A percentile compares a stretch with the other conserved stretches of the same genome.
These are phyloP conservation scores for Glycyrrhiza uralensis DNA, from an alignment of 306 rosid species.

Conservation along the genomic window DNA sequence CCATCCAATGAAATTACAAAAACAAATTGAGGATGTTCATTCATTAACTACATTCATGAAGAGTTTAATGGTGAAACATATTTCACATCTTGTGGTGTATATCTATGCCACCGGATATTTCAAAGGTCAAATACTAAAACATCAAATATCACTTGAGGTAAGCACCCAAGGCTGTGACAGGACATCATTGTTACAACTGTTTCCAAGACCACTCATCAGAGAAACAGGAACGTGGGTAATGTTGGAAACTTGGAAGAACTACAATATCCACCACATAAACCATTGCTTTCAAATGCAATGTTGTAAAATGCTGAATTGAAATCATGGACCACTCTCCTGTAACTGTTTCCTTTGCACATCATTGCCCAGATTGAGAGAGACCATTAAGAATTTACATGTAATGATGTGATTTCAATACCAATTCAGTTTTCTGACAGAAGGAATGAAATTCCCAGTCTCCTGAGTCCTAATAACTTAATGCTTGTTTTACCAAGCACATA, in stretches of 20 bases:
- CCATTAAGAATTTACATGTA: background rate
- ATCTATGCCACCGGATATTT: conserved; percentile 1
- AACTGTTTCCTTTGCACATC: background rate
- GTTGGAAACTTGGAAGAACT: conserved; percentile 15
- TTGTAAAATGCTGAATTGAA: background rate
- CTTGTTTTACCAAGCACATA: background rate
- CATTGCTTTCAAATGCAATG: background rate
- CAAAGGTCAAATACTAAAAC: background rate
- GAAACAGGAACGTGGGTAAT: background rate
- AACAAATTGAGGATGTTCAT: background rate
- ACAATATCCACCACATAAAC: background rate
- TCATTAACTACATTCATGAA: background rate
- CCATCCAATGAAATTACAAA: conserved; percentile 14
- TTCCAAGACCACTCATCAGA: background rate
- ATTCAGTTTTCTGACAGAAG: conserved; percentile 1
- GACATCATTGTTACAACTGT: conserved; percentile 11
- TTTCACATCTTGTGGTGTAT: background rate
- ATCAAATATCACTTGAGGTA: background rate
- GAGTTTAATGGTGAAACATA: background rate
- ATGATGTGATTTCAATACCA: too few relatives aligned
- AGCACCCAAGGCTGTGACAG: background rate
- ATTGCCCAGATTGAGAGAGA: background rate
- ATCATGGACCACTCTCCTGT: background rate
- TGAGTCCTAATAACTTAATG: background rate
- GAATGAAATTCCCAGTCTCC: background rate